These are phyloP conservation scores for Heterobasidion parviporum DNA, from an alignment of 1,284 basidiomycete genomes.

Conservation along the genomic window DNA sequence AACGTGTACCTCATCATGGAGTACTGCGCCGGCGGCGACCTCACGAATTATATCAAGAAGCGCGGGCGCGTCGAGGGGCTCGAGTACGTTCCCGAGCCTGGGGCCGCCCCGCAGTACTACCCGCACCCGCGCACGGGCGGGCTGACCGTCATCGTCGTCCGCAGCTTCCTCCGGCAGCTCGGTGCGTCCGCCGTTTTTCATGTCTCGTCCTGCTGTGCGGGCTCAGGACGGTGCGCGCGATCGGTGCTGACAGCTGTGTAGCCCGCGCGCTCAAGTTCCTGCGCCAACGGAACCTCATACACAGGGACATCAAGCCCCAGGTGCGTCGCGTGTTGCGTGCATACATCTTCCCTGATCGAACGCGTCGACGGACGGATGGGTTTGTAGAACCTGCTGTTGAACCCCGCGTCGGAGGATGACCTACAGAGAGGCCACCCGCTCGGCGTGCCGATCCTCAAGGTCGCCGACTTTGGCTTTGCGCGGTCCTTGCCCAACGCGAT, in stretches of 20 bases:
- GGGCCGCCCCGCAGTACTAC: conserved; percentile 72
- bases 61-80: conserved; percentile 81
- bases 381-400: conserved; percentile 73
- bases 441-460: conserved; percentile 90
- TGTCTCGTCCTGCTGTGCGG: conserved; percentile 2
- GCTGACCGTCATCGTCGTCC: conserved; percentile 83
- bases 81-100: conserved; percentile 66
- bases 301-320: conserved; percentile 96
- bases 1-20: conserved; percentile 99
- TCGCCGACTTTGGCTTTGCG: conserved; percentile 98
- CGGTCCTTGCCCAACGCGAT: conserved; percentile 85
- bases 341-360: conserved; percentile 28
- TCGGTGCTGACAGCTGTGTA: conserved; percentile 20
- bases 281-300: conserved; percentile 84
- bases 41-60: conserved; percentile 95
- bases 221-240: background rate
- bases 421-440: conserved; percentile 80
- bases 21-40: conserved; percentile 92
- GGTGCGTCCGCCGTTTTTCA: conserved; percentile 38
- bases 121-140: conserved; percentile 90
- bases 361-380: background rate
- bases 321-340: conserved; percentile 2
- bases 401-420: conserved; percentile 75
- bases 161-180: conserved; percentile 90
- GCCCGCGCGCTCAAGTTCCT: conserved; percentile 92